phyloP scores from a whole-genome alignment of 768 basidiomycete species.

The Boletus vinaceobasis region DNA sequence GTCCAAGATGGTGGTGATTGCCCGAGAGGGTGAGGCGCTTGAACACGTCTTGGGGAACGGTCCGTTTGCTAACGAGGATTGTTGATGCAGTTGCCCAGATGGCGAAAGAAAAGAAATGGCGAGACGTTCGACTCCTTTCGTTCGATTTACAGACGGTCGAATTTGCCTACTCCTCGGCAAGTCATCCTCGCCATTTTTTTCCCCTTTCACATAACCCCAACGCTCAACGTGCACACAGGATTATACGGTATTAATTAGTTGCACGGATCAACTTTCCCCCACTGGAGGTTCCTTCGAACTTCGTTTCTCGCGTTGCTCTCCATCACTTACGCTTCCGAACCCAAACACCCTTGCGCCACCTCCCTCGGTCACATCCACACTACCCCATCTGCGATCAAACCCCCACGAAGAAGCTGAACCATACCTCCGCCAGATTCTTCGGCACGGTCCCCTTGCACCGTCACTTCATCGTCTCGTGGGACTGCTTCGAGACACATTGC shows the following conservation, averaged over 20 bases:
- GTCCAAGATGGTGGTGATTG: constrained; percentile 92
- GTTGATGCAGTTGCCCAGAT: constrained; percentile 68
- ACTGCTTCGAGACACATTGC: constrained; percentile 72
- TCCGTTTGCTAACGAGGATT: neutral
- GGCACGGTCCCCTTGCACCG: constrained; percentile 61
- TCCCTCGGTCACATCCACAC: constrained; percentile 32
- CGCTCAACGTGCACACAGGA: constrained; percentile 39
- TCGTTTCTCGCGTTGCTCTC: constrained; percentile 55
- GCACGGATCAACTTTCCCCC: constrained; percentile 69
- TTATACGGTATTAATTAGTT: constrained; percentile 75
- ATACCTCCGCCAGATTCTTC: constrained; percentile 68
- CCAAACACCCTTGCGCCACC: constrained; percentile 23
- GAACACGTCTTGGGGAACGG: neutral
- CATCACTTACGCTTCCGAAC: constrained; percentile 6
- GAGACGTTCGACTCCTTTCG: constrained; percentile 76
- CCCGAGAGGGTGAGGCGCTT: constrained; percentile 67
- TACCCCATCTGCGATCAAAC: constrained; percentile 37
- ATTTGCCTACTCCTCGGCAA: constrained; percentile 70
- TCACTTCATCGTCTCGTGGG: constrained; percentile 66
- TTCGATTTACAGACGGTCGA: constrained; percentile 94
- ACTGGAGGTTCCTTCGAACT: constrained; percentile 71
- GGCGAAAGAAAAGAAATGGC: constrained; percentile 68
- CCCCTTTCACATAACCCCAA: neutral
- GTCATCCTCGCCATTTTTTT: constrained; percentile 8
- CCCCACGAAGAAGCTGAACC: constrained; percentile 80